Base-by-base conservation (phyloP, 2,329 filamentous ascomycete species). In the Alternaria longipes region DNA sequence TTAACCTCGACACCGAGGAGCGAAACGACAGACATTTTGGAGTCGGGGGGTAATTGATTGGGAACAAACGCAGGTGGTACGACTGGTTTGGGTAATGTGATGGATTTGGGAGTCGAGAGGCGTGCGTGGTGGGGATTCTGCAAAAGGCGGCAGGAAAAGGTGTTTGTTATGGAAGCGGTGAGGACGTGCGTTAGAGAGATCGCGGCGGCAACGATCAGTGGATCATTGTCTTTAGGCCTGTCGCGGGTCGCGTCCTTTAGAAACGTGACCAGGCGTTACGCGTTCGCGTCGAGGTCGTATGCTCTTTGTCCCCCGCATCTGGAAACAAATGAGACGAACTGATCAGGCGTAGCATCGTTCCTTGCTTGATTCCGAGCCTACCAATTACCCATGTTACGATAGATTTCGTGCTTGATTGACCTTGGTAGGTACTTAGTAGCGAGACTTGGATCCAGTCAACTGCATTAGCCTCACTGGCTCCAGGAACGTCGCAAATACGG, bases 1-100 rank as follows among this genome's bases (percentile, higher is more conserved):
- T 93, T 86, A 72, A 99, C 92, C 81, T 95, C 92, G 75, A 99
- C 95, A 77, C 94, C 94, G 70, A 99, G 88, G 62, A 99, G 89
- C 71, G 94, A 97, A 67, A 99, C 94, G 77, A 97, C 92, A 78
- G 95, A 97, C 95, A 97, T 97, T 69, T 78, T 86, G 83, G 59
- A 30, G 34, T 12, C 41, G 54, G 12, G n/a, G 52, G 53, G 61
- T 59, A 45, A 47, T 53, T 54, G 57, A 46, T 34, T 46, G 18
- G 20, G 46, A 3, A 44, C 24, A 24, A 54, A 41, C 46, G 58
- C 49, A 34, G 36, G 42, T 22, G 50, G 32, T 12, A 41, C 18
- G 40, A 34, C 34, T 22, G 18, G 28, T 41, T 3, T 30, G 36
- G 20, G 12, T 44, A 24, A 34, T 46, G 58, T 30, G 36, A 46